Evolutionary conservation across 2,329 filamentous ascomycete species (phyloP).

Genomic region (Rhynchosporium agropyri): DNA sequence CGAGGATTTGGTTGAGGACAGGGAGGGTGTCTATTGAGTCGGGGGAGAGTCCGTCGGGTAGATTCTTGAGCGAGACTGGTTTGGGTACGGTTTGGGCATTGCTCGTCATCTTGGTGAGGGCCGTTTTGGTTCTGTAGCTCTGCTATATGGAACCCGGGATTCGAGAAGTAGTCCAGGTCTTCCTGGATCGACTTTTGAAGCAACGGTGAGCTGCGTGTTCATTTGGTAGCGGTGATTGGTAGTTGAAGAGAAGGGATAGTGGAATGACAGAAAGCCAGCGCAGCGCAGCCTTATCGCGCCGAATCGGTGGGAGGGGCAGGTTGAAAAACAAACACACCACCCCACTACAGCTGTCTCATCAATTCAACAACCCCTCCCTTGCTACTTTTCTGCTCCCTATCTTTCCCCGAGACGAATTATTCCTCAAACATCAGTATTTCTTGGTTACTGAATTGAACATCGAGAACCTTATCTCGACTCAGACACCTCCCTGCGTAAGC

Average conservation of each 20-base stretch:
- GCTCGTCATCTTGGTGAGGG: slow-evolving; percentile 12
- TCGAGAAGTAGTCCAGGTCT: neutral
- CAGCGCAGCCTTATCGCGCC: slow-evolving; percentile 24
- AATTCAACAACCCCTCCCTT: slow-evolving; percentile 1
- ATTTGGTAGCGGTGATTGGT: slow-evolving; percentile 4
- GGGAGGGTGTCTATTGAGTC: slow-evolving; percentile 86
- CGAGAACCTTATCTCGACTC: slow-evolving; percentile 1
- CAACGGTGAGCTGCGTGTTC: neutral
- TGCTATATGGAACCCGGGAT: neutral
- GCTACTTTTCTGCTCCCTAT: slow-evolving; percentile 11
- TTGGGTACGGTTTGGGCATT: slow-evolving; percentile 37
- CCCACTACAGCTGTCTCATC: slow-evolving; percentile 28
- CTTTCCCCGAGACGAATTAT: slow-evolving; percentile 10
- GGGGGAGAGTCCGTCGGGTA: slow-evolving; percentile 69
- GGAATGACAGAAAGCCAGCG: neutral
- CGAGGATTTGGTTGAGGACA: slow-evolving; percentile 76
- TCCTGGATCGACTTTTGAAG: neutral
- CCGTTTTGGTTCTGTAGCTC: neutral
- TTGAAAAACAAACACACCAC: slow-evolving; percentile 28
- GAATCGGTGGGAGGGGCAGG: slow-evolving; percentile 28
- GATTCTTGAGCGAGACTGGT: slow-evolving; percentile 41
- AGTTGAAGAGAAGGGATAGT: slow-evolving; percentile 8
- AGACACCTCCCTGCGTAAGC: neutral
- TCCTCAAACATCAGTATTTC: slow-evolving; percentile 21
- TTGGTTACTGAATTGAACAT: slow-evolving; percentile 13